Conservation (phyloP, 208 protist genomes). For the Naegleria lovaniensis region DNA sequence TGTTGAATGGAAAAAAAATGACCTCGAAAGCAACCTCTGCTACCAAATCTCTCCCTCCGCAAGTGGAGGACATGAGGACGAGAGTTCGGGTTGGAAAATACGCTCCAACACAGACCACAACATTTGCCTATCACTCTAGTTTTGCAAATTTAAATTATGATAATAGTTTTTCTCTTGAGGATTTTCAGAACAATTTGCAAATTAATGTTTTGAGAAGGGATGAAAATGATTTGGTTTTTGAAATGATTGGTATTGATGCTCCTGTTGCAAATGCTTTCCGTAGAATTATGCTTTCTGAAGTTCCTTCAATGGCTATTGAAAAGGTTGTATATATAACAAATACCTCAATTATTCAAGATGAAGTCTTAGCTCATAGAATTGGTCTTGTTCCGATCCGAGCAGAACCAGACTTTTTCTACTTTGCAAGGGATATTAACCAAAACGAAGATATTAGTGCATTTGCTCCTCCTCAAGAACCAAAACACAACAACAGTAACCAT, state of each 20-base stretch:
- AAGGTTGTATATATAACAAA: constrained; percentile 92
- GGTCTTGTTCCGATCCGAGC: constrained; percentile 93
- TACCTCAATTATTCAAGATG: constrained; percentile 94
- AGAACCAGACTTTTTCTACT: constrained; percentile 79
- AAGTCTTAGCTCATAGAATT: constrained; percentile 90
- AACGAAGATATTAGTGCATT: neutral
- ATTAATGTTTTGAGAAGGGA: neutral
- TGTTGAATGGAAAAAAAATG: neutral
- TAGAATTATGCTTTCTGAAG: constrained; percentile 89
- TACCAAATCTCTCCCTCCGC: neutral
- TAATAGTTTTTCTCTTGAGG: neutral
- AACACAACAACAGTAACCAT: neutral
- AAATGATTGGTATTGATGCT: constrained; percentile 62
- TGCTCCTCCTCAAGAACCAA: neutral
- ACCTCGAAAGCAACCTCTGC: neutral
- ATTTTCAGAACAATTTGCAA: neutral
- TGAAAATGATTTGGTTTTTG: constrained; percentile 14
- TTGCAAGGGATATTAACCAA: constrained; percentile 51
- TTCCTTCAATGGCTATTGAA: constrained; percentile 97
- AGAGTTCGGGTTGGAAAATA: neutral
- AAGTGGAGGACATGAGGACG: neutral
- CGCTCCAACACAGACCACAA: neutral
- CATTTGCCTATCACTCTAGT: neutral
- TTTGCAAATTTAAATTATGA: neutral
- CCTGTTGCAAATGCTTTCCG: constrained; percentile 92